Evolutionary conservation across 2,329 filamentous ascomycete species (phyloP).

Genomic region (Atkinsonella hypoxylon): DNA sequence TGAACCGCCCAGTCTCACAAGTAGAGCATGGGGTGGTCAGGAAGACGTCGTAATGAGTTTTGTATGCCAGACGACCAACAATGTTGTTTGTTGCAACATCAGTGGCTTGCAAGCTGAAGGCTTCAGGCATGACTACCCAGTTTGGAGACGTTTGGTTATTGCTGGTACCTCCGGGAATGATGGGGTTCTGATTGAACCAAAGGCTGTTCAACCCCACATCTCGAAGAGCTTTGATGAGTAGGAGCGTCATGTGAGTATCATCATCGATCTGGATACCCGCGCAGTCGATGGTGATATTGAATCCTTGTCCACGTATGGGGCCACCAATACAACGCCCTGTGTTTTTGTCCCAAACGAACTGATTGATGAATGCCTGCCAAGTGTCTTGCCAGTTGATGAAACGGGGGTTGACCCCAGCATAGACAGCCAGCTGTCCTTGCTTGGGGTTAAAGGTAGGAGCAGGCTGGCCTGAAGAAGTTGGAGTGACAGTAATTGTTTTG

Average conservation of each 20-base stretch:
- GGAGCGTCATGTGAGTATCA: constrained; percentile 27
- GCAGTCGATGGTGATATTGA: constrained; percentile 25
- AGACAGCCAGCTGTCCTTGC: constrained; percentile 19
- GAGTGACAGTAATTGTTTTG: constrained; percentile 12
- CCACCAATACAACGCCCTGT: constrained; percentile 22
- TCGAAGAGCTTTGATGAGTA: constrained; percentile 26
- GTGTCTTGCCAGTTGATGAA: constrained; percentile 28
- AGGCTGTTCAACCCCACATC: constrained; percentile 26
- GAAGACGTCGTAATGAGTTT: constrained; percentile 26
- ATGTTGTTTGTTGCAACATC: constrained; percentile 21
- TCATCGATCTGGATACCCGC: constrained; percentile 25
- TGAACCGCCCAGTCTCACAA: constrained; percentile 24
- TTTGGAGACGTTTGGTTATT: constrained; percentile 17
- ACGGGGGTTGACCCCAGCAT: constrained; percentile 23
- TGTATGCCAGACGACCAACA: constrained; percentile 24
- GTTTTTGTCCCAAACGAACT: constrained; percentile 27
- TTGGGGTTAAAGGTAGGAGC: constrained; percentile 19
- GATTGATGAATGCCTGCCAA: constrained; percentile 27
- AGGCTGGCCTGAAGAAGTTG: constrained; percentile 15
- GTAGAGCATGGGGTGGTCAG: constrained; percentile 23
- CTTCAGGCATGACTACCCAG: constrained; percentile 29
- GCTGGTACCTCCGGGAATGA: constrained; percentile 20
- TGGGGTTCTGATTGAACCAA: constrained; percentile 28
- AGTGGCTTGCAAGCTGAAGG: constrained; percentile 22
- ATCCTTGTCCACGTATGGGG: constrained; percentile 22